Conservation (phyloP, 345 rosid genomes). For the Hibiscus mutabilis region DNA sequence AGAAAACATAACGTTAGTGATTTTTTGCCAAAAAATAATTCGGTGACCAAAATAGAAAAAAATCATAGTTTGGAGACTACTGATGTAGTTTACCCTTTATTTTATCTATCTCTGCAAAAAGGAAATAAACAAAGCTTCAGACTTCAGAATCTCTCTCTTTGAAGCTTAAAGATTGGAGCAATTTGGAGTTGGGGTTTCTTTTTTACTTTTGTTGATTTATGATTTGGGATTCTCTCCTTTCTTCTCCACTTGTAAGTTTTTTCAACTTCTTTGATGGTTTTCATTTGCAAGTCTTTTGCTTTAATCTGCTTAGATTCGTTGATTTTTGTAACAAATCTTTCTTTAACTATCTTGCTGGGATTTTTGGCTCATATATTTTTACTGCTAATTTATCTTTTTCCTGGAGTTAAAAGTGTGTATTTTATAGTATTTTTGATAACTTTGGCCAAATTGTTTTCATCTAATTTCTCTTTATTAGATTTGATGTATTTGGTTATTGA, state of each 20-base stretch:
- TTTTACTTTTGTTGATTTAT: neutral
- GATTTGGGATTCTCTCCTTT: constrained; percentile 2
- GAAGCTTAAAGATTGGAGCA: neutral
- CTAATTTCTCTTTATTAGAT: neutral
- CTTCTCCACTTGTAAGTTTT: neutral
- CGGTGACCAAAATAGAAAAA: no score
- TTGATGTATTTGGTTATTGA: neutral
- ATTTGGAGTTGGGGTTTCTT: neutral
- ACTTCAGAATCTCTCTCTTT: neutral
- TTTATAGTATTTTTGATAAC: neutral
- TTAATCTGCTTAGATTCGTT: neutral
- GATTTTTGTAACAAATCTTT: neutral
- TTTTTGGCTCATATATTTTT: neutral
- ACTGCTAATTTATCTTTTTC: neutral
- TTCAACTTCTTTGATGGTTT: neutral
- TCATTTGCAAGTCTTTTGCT: neutral
- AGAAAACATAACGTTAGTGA: no score
- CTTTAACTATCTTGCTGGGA: neutral
- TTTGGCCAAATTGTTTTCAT: neutral
- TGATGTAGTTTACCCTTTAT: no score
- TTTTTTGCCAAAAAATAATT: no score
- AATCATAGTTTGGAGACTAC: no score
- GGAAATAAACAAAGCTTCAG: neutral
- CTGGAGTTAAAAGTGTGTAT: neutral
- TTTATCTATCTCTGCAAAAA: neutral